phyloP scores from a whole-genome alignment of 1,284 basidiomycete species.

The Ceratobasidium sp. region DNA sequence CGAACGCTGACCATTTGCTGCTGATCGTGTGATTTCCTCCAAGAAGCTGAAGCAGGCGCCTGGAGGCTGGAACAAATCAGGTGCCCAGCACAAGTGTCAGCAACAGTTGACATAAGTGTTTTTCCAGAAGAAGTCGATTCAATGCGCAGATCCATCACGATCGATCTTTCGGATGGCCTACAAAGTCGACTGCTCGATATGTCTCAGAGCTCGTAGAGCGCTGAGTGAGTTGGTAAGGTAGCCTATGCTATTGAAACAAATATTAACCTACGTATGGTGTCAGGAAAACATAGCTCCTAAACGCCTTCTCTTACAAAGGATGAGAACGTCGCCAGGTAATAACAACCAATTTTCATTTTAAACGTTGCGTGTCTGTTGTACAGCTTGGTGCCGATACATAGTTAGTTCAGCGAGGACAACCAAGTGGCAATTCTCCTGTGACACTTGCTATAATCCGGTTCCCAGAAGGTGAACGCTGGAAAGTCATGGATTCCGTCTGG shows the following conservation, averaged over 20 bases:
- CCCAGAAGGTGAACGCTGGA: conserved; percentile 64
- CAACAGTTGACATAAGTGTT: conserved; percentile 1
- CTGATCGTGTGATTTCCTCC: neutral
- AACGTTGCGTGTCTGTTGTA: neutral
- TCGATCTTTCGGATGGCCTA: neutral
- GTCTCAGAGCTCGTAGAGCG: neutral
- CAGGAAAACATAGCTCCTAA: neutral
- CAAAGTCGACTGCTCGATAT: neutral
- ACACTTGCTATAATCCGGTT: conserved; percentile 65
- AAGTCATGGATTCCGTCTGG: conserved; percentile 69
- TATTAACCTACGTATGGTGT: neutral
- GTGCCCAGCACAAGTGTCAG: neutral
- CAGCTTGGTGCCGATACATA: neutral
- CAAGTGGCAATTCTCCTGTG: conserved; percentile 38
- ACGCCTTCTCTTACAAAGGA: too few species aligned
- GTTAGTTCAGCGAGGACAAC: conserved; percentile 22
- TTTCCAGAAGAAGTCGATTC: neutral
- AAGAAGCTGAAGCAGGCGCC: neutral
- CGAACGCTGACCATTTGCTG: neutral
- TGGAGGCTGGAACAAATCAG: neutral
- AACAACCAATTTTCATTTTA: conserved; percentile 1
- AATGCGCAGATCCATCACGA: neutral
- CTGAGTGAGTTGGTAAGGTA: conserved; percentile 10
- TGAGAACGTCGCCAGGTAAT: too few species aligned
- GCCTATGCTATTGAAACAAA: neutral